Base-by-base conservation (phyloP, 2,329 filamentous ascomycete species). In the Helotiales sp. region DNA sequence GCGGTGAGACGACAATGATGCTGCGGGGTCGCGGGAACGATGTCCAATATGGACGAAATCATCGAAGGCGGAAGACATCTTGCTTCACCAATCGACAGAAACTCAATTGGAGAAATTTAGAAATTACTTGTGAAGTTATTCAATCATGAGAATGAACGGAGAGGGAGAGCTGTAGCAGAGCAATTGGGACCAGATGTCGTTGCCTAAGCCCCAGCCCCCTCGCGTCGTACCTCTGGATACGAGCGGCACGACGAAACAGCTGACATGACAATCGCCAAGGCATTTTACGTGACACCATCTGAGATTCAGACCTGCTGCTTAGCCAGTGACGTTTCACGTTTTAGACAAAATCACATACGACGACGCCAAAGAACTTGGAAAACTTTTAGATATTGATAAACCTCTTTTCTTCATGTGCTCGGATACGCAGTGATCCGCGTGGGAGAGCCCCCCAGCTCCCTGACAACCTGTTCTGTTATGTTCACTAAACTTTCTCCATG, bases 31-130 rank as follows among this genome's bases (percentile, higher is more conserved):
- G 54, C 54, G 30, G 32, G 54, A 34, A 24, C 54, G 32, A 26
- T 57, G 54, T 15, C 54, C 54, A 40, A 74, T 60, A 40, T 73
- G 69, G 55, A 74, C 61, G 55, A 73, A 74, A 11, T 73, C 72
- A 37, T 74, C 72, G 47, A 49, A 69, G 17, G 67, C 62, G 24
- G 65, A 62, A 61, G 64, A 59, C 66, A 71, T 73, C 15, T 58
- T 63, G 24, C 20, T 28, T 43, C 11, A 13, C 7, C 37, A 20
- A 15, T 10, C 15, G 34, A 40, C 30, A 2, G 10, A 24, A 26
- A 20, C 13, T 54, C 32, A 34, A 49, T 61, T 20, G 32, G 40
- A 65, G 20, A 13, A 24, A 54, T 49, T 37, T 11, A 63, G n/a
- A 37, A 10, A 34, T 15, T 24, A 30, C 11, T 63, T 37, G 8